A percentile compares a stretch with the other conserved stretches of the same genome.
phyloP scores from a whole-genome alignment of 129 eudicot species.

The Lactuca saligna region DNA sequence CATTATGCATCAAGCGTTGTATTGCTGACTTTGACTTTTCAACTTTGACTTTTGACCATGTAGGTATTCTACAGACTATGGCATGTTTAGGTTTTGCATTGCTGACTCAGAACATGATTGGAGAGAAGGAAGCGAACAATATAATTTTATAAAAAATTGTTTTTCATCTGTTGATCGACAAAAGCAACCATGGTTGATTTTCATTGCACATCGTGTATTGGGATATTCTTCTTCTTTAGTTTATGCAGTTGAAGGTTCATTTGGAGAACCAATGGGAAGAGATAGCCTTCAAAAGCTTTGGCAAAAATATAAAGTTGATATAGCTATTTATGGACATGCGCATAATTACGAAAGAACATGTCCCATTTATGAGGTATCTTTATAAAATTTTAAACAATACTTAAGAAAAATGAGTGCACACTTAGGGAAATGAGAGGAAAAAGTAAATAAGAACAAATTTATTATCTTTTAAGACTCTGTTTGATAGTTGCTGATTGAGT shows the following conservation, averaged over 20 bases:
- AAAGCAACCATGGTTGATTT: slow-evolving; percentile 79
- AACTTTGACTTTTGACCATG: not conserved
- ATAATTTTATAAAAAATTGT: slow-evolving; percentile 65
- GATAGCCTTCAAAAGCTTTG: slow-evolving; percentile 72
- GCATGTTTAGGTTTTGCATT: slow-evolving; percentile 83
- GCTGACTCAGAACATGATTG: slow-evolving; percentile 80
- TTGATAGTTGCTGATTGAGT: too few relatives aligned
- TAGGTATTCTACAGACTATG: slow-evolving; percentile 76
- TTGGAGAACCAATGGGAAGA: slow-evolving; percentile 77
- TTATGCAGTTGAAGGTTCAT: slow-evolving; percentile 60
- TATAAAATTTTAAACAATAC: too few relatives aligned
- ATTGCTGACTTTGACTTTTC: not conserved
- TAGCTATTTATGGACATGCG: slow-evolving; percentile 74
- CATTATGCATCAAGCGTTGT: not conserved
- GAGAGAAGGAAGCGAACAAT: slow-evolving; percentile 78
- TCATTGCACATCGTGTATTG: slow-evolving; percentile 63
- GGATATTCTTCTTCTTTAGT: slow-evolving; percentile 61
- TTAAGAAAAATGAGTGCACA: too few relatives aligned
- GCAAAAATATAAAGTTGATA: slow-evolving; percentile 77
- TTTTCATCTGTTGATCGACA: slow-evolving; percentile 64
- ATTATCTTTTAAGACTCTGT: too few relatives aligned
- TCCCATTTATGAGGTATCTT: slow-evolving; percentile 68
- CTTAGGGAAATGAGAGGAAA: too few relatives aligned
- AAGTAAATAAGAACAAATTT: too few relatives aligned
- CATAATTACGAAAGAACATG: slow-evolving; percentile 79